A percentile compares a stretch with the other conserved stretches of the same genome.
Conservation (phyloP, 2,329 filamentous ascomycete genomes). For the Paracorniculantispora psalliotae region DNA sequence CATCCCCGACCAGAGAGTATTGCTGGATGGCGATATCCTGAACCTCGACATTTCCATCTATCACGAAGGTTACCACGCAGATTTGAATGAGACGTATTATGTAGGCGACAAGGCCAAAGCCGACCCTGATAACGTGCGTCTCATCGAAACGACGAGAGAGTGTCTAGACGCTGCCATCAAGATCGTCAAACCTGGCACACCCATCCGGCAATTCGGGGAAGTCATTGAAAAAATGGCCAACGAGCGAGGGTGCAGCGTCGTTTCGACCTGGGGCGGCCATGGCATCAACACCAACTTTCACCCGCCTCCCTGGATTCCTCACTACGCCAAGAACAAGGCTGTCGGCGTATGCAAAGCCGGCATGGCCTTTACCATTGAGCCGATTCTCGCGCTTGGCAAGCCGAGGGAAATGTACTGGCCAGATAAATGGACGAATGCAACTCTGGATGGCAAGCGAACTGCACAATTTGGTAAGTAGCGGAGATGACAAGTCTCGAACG, state of each 20-base stretch:
- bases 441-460: conserved; percentile 79
- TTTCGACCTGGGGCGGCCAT: conserved; percentile 93
- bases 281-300: conserved; percentile 94
- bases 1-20: conserved; percentile 83
- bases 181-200: conserved; percentile 84
- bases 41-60: conserved; percentile 96
- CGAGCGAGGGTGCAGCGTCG: conserved; percentile 75
- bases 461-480: conserved; percentile 76
- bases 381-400: conserved; percentile 91
- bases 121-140: conserved; percentile 79
- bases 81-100: conserved; percentile 98
- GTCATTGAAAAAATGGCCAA: conserved; percentile 95
- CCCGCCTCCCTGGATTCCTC: conserved; percentile 86
- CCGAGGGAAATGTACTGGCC: conserved; percentile 95
- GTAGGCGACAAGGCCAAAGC: conserved; percentile 81
- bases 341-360: conserved; percentile 89
- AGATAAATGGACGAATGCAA: conserved; percentile 97
- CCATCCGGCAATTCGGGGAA: conserved; percentile 90
- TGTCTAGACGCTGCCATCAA: conserved; percentile 85
- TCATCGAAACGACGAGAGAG: conserved; percentile 85
- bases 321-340: conserved; percentile 98
- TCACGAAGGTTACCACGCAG: conserved; percentile 90
- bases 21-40: conserved; percentile 90
- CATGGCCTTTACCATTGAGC: conserved; percentile 98
- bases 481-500: background rate